Base-by-base conservation (phyloP, 768 basidiomycete genomes). In the Arthromyces matolae region DNA sequence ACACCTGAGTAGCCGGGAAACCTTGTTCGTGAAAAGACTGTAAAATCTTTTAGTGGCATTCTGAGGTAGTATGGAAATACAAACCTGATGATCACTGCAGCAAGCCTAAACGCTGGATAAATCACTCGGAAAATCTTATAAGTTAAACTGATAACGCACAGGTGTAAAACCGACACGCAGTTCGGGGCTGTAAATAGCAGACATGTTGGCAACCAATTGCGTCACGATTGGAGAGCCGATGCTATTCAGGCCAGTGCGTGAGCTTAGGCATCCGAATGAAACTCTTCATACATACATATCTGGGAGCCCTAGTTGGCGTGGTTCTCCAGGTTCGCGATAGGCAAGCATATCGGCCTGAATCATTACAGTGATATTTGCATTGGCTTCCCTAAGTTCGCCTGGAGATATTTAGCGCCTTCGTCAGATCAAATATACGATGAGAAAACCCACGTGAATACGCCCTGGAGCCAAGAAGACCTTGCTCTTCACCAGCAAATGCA, bases 281-380 rank as follows among this genome's bases (percentile, higher is more conserved):
- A 5, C 19, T 39, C 34, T 20, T 14, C 0, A 18, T 12, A 71
- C 80, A 42, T 42, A 92, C 89, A 58, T 52, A 19, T 77, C 76
- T 8, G 93, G 91, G 27, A 93, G 76, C 14, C 88, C 92, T 8
- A 96, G 77, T 61, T 96, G 93, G 2, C 78, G 64, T 10, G 89
- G 89, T 67, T 96, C 93, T 22, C 77, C 78, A 0, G 81, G 79
- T 16, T 71, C 81, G 51, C 83, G 89, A 62, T 93, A 95, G 0
- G 81, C 93, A 33, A 89, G 76, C 93, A 95, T 95, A 58, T 96
- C 93, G 0, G 89, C 89, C 64, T 95, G 93, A 40, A 94, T 73
- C 79, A 94, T 89, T 27, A 95, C 60, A 1, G 86, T 80, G 37
- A 95, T 68, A 54, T 90, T 84, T 20, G 81, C 83, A 47, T 78